Evolutionary conservation across 2,329 filamentous ascomycete genomes (phyloP), one percentile per base, ranked within the genome.

Genomic region (Colletotrichum acutatum): DNA sequence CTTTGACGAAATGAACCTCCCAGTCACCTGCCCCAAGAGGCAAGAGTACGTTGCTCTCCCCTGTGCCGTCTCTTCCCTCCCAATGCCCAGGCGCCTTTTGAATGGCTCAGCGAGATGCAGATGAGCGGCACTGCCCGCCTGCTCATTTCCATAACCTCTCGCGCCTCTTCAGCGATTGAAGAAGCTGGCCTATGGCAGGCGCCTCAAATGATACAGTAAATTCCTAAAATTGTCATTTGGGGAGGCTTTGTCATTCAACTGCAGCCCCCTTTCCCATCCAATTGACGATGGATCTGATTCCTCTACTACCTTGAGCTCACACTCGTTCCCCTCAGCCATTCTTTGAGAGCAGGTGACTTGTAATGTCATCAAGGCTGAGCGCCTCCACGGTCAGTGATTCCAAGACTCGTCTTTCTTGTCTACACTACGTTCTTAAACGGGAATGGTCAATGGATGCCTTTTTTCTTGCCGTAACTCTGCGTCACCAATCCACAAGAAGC

Each of bases 11-110:
- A 7, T 42, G 32, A 52, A 30, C 59, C 5, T 11, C 66, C 66
- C 42, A 59, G 59, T 59, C 66, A 37, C 69, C 32, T 68, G 37
- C 52, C 60, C n/a, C 46, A 63, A 34, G 12, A 34, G 60, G 60
- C 11, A 63, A 63, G 58, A 61, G 22, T 8, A 34, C 22, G 56
- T 28, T 19, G 19, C 42, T 49, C 42, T 49, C 14, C 22, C 34
- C 60, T 49, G 57, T 49, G 28, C 28, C 53, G 4, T 16, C 11
- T 8, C 22, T 37, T 30, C 26, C 52, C 26, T 24, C 28, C 60
- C 26, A 30, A 34, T 32, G 26, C 22, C n/a, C 12, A 22, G 42
- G 37, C 3, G 28, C 26, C 49, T 32, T 37, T 30, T n/a, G 7
- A 49, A 66, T 56, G 22, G 24, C 26, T 57, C 49, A 34, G 60